These are phyloP conservation scores for Boletus bicolor DNA, from an alignment of 768 basidiomycete genomes.

Conservation along the genomic window DNA sequence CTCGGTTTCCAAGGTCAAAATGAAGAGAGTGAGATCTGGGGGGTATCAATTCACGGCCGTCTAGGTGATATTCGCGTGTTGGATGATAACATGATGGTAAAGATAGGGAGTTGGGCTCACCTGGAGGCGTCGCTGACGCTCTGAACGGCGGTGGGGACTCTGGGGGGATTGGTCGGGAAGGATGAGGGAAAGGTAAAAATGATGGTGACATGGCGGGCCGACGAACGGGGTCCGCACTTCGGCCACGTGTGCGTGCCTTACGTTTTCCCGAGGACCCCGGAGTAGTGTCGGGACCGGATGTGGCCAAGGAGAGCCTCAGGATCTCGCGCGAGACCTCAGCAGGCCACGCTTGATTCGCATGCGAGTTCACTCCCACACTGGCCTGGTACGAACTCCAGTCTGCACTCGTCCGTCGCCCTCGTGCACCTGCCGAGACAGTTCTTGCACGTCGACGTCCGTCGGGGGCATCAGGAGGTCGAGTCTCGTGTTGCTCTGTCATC, in stretches of 20 bases:
- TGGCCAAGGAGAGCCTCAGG: conserved; percentile 42
- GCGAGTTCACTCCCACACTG: conserved; percentile 28
- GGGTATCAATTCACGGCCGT: conserved; percentile 12
- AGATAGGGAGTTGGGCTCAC: conserved; percentile 7
- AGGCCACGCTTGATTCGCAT: conserved; percentile 48
- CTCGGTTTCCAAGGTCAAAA: conserved; percentile 17
- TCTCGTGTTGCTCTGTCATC: conserved; percentile 6
- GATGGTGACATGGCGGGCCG: conserved; percentile 16
- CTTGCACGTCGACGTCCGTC: conserved; percentile 21
- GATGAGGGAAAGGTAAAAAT: conserved; percentile 32
- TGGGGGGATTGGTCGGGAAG: conserved; percentile 19
- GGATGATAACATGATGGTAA: background rate
- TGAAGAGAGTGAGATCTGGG: conserved; percentile 23
- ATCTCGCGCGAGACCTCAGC: conserved; percentile 57
- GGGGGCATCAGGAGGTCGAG: conserved; percentile 1
- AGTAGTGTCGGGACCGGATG: conserved; percentile 2
- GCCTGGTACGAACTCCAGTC: conserved; percentile 56
- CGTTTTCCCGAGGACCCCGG: conserved; percentile 26
- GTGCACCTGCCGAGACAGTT: conserved; percentile 35
- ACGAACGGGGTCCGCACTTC: conserved; percentile 14
- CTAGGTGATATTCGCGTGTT: conserved; percentile 5
- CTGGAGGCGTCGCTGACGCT: conserved; percentile 28
- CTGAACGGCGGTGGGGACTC: conserved; percentile 8
- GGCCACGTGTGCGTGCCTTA: conserved; percentile 20
- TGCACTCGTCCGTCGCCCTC: conserved; percentile 49